Evolutionary conservation across 176 grass and related monocot genomes (phyloP).

Genomic region (Carex kokanica): DNA sequence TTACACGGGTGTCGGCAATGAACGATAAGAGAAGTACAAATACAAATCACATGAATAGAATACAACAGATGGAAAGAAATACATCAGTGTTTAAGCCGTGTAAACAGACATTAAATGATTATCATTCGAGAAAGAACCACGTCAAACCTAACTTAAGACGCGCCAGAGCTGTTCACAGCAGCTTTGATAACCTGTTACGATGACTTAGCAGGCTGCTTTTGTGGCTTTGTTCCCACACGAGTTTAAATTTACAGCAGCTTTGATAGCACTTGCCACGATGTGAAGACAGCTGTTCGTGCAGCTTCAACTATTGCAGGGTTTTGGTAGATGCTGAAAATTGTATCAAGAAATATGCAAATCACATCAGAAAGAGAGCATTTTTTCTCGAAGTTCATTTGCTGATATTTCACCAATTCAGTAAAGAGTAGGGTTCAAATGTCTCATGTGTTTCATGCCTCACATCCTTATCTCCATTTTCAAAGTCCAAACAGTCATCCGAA

Average conservation of each 20-base stretch:
- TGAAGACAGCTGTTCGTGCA: constrained; percentile 49
- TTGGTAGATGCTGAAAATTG: constrained; percentile 61
- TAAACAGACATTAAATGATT: neutral
- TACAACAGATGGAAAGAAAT: neutral
- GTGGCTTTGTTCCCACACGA: constrained; percentile 26
- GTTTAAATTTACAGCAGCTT: constrained; percentile 59
- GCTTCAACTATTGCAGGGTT: constrained; percentile 64
- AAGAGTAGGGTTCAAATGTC: neutral
- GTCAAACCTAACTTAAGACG: neutral
- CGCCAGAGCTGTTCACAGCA: constrained; percentile 38
- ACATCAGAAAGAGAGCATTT: neutral
- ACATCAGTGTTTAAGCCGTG: neutral
- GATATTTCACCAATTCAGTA: neutral
- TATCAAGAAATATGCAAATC: neutral
- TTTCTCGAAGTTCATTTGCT: neutral
- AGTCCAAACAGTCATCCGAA: too few species aligned
- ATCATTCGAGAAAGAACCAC: constrained; percentile 2
- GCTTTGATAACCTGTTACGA: constrained; percentile 53
- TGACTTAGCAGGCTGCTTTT: constrained; percentile 40
- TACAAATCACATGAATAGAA: constrained; percentile 17
- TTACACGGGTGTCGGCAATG: neutral
- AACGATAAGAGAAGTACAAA: constrained; percentile 4
- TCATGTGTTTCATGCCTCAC: too few species aligned
- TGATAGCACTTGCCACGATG: constrained; percentile 64
- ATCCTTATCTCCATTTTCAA: too few species aligned